A percentile compares a stretch with the other conserved stretches of the same genome.
Conservation (phyloP, 2,329 filamentous ascomycete species). For the Conoideocrella luteorostrata region DNA sequence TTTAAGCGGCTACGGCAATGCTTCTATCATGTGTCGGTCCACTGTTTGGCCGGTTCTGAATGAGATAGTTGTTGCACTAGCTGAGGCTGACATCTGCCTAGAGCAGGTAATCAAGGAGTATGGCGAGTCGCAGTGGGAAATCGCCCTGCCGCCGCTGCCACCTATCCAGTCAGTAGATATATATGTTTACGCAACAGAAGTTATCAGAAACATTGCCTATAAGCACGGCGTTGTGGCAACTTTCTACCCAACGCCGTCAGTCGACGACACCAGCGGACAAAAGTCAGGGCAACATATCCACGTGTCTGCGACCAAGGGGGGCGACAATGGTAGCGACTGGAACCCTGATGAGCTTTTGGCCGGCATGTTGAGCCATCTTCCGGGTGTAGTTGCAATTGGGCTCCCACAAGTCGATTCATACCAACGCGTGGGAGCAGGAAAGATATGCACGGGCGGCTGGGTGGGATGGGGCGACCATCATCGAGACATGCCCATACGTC, state of each 20-base stretch:
- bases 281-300: slow-evolving; percentile 2
- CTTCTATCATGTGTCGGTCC: background rate
- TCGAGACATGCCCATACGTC: slow-evolving; percentile 4
- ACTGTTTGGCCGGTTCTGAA: background rate
- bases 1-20: background rate
- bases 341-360: slow-evolving; percentile 2
- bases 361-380: background rate
- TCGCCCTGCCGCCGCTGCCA: background rate
- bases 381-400: background rate
- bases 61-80: background rate
- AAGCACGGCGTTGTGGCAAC: background rate
- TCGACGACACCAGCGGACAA: slow-evolving; percentile 1
- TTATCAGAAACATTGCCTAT: background rate
- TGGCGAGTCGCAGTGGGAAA: background rate
- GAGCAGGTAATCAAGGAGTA: slow-evolving; percentile 1
- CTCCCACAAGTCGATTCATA: slow-evolving; percentile 2
- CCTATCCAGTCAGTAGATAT: slow-evolving; percentile 1
- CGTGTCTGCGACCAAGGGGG: background rate
- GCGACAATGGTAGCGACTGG: background rate
- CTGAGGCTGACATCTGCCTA: background rate
- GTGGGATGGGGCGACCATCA: slow-evolving; percentile 5
- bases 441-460: slow-evolving; percentile 3
- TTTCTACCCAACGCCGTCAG: background rate
- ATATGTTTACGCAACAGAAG: background rate
- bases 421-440: background rate